A percentile compares a stretch with the other conserved stretches of the same genome.
Conservation (phyloP, 2,329 filamentous ascomycete species). For the Phialemonium atrogriseum region DNA sequence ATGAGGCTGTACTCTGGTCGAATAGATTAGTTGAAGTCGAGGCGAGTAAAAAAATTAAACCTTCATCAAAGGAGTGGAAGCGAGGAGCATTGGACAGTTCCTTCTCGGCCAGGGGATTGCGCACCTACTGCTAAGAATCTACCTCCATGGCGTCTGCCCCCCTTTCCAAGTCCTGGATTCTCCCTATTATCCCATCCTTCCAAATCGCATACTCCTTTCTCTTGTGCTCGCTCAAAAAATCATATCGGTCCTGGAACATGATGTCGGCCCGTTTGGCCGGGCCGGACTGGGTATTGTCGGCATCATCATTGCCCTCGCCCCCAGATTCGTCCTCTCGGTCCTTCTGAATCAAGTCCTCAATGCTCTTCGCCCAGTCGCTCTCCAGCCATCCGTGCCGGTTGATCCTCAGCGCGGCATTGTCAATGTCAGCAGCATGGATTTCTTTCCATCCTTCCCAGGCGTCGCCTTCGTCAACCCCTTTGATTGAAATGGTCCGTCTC, state of each 20-base stretch:
- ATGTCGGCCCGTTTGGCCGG: constrained; percentile 47
- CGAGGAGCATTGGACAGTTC: background rate
- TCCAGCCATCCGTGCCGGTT: constrained; percentile 48
- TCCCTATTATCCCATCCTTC: constrained; percentile 51
- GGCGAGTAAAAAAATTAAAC: too few relatives aligned
- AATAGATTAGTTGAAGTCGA: too few relatives aligned
- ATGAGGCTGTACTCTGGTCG: too few relatives aligned
- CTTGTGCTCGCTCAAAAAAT: constrained; percentile 59
- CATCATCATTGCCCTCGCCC: constrained; percentile 24
- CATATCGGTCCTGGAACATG: constrained; percentile 69
- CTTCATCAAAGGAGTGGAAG: too few relatives aligned
- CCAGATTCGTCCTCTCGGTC: constrained; percentile 18
- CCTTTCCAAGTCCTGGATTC: constrained; percentile 29
- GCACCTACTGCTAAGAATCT: constrained; percentile 1
- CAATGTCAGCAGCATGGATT: constrained; percentile 45
- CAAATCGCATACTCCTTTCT: constrained; percentile 54
- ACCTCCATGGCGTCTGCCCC: constrained; percentile 2
- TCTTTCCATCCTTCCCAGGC: constrained; percentile 46
- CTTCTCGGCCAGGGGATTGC: background rate
- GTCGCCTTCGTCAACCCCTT: constrained; percentile 29
- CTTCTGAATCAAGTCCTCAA: constrained; percentile 42
- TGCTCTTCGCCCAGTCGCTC: constrained; percentile 54
- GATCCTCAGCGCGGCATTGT: constrained; percentile 52
- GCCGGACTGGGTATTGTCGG: constrained; percentile 25
- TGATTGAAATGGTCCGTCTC: constrained; percentile 29